A percentile compares a stretch with the other conserved stretches of the same genome.
Conservation (phyloP, 371 early-diverging fungal genomes). For the Mucor mucedo region DNA sequence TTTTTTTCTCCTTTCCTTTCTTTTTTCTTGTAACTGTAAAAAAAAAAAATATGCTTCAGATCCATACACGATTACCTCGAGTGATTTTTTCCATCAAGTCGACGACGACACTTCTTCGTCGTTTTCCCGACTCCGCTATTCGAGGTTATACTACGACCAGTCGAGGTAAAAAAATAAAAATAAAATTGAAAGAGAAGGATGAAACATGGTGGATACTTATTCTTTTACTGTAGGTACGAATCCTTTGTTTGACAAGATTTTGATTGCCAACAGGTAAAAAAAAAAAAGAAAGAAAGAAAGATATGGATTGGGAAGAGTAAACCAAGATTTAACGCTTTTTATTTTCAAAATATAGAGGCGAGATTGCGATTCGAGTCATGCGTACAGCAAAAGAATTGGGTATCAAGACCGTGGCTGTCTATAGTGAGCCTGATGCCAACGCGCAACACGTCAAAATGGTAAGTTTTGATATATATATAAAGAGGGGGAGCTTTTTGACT, state of each 20-base stretch:
- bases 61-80: slow-evolving; percentile 14
- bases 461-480: slow-evolving; percentile 12
- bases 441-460: slow-evolving; percentile 83
- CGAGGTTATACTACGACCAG: slow-evolving; percentile 10
- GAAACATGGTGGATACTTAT: neutral
- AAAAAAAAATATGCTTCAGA: slow-evolving; percentile 11
- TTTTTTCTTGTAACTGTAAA: neutral
- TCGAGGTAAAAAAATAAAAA: neutral
- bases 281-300: slow-evolving; percentile 9
- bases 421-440: slow-evolving; percentile 90
- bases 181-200: neutral
- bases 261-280: slow-evolving; percentile 81
- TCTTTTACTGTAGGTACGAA: slow-evolving; percentile 52
- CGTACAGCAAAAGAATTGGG: slow-evolving; percentile 88
- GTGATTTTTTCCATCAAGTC: slow-evolving; percentile 1
- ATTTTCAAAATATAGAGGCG: slow-evolving; percentile 61
- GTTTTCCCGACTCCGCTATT: slow-evolving; percentile 14
- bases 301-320: neutral
- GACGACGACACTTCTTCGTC: neutral
- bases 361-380: slow-evolving; percentile 91
- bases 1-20: neutral
- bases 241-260: slow-evolving; percentile 84
- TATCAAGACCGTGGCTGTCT: slow-evolving; percentile 95
- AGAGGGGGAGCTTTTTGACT: neutral
- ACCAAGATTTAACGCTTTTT: neutral